Evolutionary conservation across 192 early-diverging fungal species (phyloP), one percentile per base, ranked within the genome.

Genomic region (Physocladia obscura): DNA sequence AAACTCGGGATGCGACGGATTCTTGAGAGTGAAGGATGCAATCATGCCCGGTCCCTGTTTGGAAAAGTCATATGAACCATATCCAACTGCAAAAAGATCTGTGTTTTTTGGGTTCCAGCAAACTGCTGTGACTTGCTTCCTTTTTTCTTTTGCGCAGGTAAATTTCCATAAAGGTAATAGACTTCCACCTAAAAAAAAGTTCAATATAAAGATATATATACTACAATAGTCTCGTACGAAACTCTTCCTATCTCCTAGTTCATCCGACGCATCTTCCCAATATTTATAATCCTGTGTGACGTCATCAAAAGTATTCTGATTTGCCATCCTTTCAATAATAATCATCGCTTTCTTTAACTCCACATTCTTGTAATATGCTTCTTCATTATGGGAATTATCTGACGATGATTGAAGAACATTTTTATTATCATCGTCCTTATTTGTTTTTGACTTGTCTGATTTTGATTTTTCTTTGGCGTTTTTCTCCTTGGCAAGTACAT

Each of bases 251-350:
- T 81, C 82, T 5, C 81, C 74, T 49, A 84, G 34, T 32, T 88
- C 86, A 65, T 88, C 86, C 5, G 81, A 74, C 8, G 84, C 85
- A 68, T 88, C 86, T 65, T 88, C 85, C 84, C 85, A 88, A 58
- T 85, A 88, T 61, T 87, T 86, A 72, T 79, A 88, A 64, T 88
- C 86, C 67, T 88, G 82, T 2, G 84, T 74, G 37, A 88, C 82
- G 38, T 88, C 86, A 71, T 88, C 86, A 73, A 83, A 87, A 21
- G 84, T 85, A 73, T 88, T 88, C 50, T 88, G 86, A 47, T 88
- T 88, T 27, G 86, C 84, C 86, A 88, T 88, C 26, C 86, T 62
- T 65, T 88, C 86, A 38, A 84, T 75, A 35, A 83, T 81, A 35
- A 74, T 77, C 31, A 88, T 70, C 0, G 77, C 74, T 69, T 82